Evolutionary conservation across 768 basidiomycete species (phyloP), one percentile per base, ranked within the genome.

Genomic region (Clitopilus hobsonii): DNA sequence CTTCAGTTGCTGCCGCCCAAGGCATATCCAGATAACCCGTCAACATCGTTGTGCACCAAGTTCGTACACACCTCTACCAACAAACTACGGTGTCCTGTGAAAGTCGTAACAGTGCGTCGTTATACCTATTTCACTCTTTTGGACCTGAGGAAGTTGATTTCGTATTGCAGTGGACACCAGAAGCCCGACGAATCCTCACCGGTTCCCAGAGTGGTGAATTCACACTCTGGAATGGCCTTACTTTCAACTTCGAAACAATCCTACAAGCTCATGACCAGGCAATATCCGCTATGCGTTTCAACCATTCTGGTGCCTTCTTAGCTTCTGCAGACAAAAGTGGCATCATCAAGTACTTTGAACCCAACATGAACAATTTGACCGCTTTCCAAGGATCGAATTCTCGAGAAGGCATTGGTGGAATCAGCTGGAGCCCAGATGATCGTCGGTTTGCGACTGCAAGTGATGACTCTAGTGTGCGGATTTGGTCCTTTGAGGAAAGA

Each of bases 181-280:
- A 98, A 73, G 94, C 88, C 54, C 82, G 97, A 27, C 86, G 97
- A 2, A 79, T 98, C 20, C 74, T 98, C 48, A 98, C 97, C 2
- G 97, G 97, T 16, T 95, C 94, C 10, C 94, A 94, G 20, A 93
- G 89, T 58, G 97, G 97, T 47, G 97, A 98, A 72, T 98, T 99
- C 71, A 98, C 96, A 0, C 81, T 98, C 5, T 98, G 97, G 97
- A 99, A 99, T 61, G 96, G 96, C 24, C 79, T 96, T 22, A 98
- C 97, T 0, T 99, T 98, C 84, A 99, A 98, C 73, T 99, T 98
- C 65, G 97, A 99, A 71, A 97, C 96, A 0, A 98, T 99, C 61
- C 82, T 98, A n/a, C 96, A 98, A 72, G 96, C 95, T 0, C 97
- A 99, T 70, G 97, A 99, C 65, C 87, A 89, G 1, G 90, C 94